These are phyloP conservation scores for Verbena officinalis DNA, from an alignment of 257 asterid genomes.

Conservation along the genomic window DNA sequence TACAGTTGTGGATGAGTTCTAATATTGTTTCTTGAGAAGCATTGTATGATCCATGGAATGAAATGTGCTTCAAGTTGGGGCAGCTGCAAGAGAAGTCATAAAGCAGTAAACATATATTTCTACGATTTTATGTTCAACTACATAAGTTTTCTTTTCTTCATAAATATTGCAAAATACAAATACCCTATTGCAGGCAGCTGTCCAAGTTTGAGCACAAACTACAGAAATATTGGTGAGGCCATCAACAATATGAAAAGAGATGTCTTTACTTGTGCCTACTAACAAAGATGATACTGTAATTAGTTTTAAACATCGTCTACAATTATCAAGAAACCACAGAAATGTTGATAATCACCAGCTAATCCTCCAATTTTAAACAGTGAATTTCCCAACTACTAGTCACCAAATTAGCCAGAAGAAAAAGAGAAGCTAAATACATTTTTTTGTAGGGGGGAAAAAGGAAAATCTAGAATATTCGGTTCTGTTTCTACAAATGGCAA, in stretches of 20 bases:
- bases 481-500: neutral
- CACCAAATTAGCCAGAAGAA: neutral
- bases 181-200: too few species aligned
- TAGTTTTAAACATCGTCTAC: too few species aligned
- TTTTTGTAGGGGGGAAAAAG: neutral
- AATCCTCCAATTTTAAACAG: neutral
- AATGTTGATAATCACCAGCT: neutral
- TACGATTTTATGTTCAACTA: too few species aligned
- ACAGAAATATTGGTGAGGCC: too few species aligned
- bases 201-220: too few species aligned
- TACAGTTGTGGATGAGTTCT: constrained; percentile 41
- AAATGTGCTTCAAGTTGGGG: constrained; percentile 51
- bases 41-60: constrained; percentile 53
- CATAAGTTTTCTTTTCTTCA: too few species aligned
- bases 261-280: too few species aligned
- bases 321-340: neutral
- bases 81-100: constrained; percentile 33
- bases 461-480: neutral
- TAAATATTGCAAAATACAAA: too few species aligned
- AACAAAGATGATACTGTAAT: too few species aligned
- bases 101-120: too few species aligned
- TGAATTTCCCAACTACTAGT: neutral
- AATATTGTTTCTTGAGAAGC: constrained; percentile 43
- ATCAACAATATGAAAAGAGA: too few species aligned
- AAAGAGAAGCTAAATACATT: neutral